These are phyloP conservation scores for Phytophthora citrophthora DNA, from an alignment of 352 stramenopile species.

Conservation along the genomic window DNA sequence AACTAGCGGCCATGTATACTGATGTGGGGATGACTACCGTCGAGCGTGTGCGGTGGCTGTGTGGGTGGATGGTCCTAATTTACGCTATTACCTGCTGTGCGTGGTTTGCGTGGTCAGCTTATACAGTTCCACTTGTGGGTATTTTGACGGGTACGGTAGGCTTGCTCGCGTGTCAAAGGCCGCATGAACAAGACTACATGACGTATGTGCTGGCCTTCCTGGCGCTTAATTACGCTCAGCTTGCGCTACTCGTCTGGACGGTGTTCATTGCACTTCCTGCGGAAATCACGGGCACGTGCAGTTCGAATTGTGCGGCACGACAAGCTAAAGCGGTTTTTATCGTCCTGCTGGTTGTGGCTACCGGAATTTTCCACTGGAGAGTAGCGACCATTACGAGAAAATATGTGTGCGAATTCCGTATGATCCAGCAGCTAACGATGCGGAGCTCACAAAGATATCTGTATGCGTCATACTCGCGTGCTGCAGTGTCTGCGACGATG, in stretches of 20 bases:
- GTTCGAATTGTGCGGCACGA: slow-evolving; percentile 8
- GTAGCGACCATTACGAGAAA: slow-evolving; percentile 31
- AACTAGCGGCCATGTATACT: slow-evolving; percentile 41
- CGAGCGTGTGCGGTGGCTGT: slow-evolving; percentile 43
- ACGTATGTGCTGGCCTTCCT: slow-evolving; percentile 41
- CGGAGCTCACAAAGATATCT: not conserved
- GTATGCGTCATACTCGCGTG: slow-evolving; percentile 11
- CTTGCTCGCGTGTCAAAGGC: slow-evolving; percentile 35
- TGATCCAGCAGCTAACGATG: slow-evolving; percentile 29
- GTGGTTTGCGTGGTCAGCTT: slow-evolving; percentile 38
- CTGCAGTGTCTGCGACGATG: slow-evolving; percentile 19
- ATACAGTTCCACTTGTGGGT: slow-evolving; percentile 34
- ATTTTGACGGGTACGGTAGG: slow-evolving; percentile 35
- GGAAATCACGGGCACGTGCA: slow-evolving; percentile 23
- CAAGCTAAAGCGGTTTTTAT: slow-evolving; percentile 33
- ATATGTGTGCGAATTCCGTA: slow-evolving; percentile 45
- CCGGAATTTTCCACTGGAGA: slow-evolving; percentile 37
- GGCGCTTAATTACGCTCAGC: slow-evolving; percentile 42
- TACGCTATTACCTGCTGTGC: slow-evolving; percentile 43
- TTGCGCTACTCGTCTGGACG: slow-evolving; percentile 33
- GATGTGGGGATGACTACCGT: slow-evolving; percentile 43
- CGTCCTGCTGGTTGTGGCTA: slow-evolving; percentile 32
- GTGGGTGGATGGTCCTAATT: slow-evolving; percentile 42
- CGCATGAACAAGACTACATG: slow-evolving; percentile 32
- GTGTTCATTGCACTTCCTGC: slow-evolving; percentile 27